Evolutionary conservation across 2,329 filamentous ascomycete species (phyloP), one percentile per base, ranked within the genome.

Genomic region (Cladorrhinum sp.): DNA sequence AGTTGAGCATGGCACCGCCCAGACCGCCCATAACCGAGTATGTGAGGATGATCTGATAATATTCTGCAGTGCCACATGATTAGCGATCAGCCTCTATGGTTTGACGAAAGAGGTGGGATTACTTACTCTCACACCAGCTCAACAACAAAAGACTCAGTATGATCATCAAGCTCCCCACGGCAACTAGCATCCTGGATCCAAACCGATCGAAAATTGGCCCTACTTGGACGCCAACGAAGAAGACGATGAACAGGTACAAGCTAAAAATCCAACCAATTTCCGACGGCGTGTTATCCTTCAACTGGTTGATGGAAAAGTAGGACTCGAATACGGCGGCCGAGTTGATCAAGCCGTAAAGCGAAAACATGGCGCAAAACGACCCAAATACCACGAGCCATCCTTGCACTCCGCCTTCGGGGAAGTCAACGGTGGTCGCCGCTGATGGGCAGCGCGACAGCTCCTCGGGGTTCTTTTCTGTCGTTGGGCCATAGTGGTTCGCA

Each of bases 221-320:
- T 55, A 93, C 87, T 69, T 94, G 89, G 9, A 96, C 84, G 24
- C 91, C 91, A 39, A 90, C 86, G 69, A 94, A 91, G 73, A 95
- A 94, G 51, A 90, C 84, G 52, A 94, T 77, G 70, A 95, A 96
- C 28, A 91, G 80, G 71, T 92, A 94, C 56, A 95, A 76, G 67
- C 88, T 87, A 68, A 94, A 93, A 65, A 96, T 91, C 92, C 92
- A 96, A n/a, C 90, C 90, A 54, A 92, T 87, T 56, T 84, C 80
- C 3, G 86, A 87, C 10, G 87, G 81, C 58, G 77, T 83, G 72
- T 92, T 87, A 21, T 81, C 75, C n/a, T 77, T 78, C 20, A 96
- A 81, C 69, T 95, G 90, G 71, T 96, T 79, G 20, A 80, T 82
- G 30, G 85, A 80, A 63, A 96, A 83, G 73, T 94, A 94, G 14